Base-by-base conservation (phyloP, 192 early-diverging fungal species). In the Podila horticola region DNA sequence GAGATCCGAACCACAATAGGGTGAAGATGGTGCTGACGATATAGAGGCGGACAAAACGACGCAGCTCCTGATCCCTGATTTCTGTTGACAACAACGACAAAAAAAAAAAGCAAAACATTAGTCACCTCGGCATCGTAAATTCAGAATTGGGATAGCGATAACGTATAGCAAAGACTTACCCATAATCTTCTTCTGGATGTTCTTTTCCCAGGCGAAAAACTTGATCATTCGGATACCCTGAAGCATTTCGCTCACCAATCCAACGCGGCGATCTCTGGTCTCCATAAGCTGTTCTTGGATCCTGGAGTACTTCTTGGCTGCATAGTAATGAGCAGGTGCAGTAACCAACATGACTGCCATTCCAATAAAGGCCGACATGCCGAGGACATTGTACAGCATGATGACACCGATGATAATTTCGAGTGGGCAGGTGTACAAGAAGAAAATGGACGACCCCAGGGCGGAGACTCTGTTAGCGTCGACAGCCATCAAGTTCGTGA, bases 201-300 rank as follows among this genome's bases (percentile, higher is more conserved):
- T 90, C 55, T 86, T 66, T 72, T 95, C 92, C 91, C 93, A 94
- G 33, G 90, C 92, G 71, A 94, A 92, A 57, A 97, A 88, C 81
- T 98, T 99, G 71, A 97, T 92, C 66, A 97, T 94, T 24, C 94
- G 90, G 41, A 99, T 96, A n/a, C 92, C 94, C 65, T 93, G 92
- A 62, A 86, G 65, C 33, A 86, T 68, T 69, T 97, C 96, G 49
- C 92, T 94, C 62, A 94, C 86, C 70, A 92, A 83, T 3, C 90
- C 90, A 19, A 96, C 86, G 30, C 97, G 88, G 71, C 93, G 88
- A 83, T 96, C 94, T 58, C 86, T 84, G 26, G 93, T 86, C 36
- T 90, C 82, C 71, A 84, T 90, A 30, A 91, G 67, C 26, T 75
- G 82, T 22, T 84, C 75, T 71, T 95, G 90, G 59, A 85, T 83